Base-by-base conservation (phyloP, 768 basidiomycete genomes). In the Boletus tomentosulus region DNA sequence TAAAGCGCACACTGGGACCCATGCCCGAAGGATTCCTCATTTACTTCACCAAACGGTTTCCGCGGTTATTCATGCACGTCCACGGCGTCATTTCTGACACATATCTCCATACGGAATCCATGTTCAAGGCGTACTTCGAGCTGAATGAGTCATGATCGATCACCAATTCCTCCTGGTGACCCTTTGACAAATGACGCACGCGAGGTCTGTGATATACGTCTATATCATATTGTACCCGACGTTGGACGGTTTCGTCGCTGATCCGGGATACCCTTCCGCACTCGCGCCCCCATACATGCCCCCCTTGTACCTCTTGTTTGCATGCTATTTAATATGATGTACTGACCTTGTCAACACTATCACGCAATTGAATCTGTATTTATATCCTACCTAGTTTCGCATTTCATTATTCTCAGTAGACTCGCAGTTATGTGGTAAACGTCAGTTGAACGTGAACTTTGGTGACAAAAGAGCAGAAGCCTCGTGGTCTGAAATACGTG, bases 11-110 rank as follows among this genome's bases (percentile, higher is more conserved):
- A 71, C 77, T 98, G 10, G 95, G 96, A 5, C 78, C 88, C 12
- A 87, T 98, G 78, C 97, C 97, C 0, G 86, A 88, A 57, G 96
- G 96, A 11, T 98, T 90, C 76, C 72, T 99, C 50, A 74, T 79
- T 1, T 99, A 98, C 71, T 99, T 98, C 67, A 98, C 96, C 3
- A 79, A 83, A 30, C 84, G 94, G n/a, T 98, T 88, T 74, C 97
- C 97, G 13, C 76, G 73, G 15, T 79, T 98, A 9, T 92, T 99
- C 78, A 74, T 98, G 46, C 94, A 98, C 67, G 94, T 98, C 22
- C 88, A 96, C 63, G 69, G 76, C n/a, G 91, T 94, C 62, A 78
- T 99, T 59, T 78, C 80, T 9, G 75, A 79, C 30, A 87, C 86
- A 12, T 73, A 79, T n/a, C 76, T 98, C 39, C 78, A 84, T 48